These are phyloP conservation scores for Penicilliopsis zonata DNA, from an alignment of 495 filamentous ascomycete genomes.

Conservation along the genomic window DNA sequence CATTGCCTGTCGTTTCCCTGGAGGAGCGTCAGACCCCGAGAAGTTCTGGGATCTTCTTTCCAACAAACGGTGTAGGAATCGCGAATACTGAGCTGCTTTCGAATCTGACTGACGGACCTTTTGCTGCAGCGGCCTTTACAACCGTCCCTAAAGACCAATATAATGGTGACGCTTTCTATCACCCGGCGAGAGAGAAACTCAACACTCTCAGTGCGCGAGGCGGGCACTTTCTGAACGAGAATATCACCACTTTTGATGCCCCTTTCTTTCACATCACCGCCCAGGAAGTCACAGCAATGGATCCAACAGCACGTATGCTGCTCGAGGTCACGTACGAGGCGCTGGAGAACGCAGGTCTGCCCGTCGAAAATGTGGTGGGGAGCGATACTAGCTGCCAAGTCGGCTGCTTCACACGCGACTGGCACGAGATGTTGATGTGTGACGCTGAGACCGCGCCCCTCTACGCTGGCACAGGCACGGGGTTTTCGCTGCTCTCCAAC, in stretches of 20 bases:
- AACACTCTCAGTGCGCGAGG: constrained; percentile 6
- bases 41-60: constrained; percentile 45
- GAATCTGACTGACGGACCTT: too few relatives aligned
- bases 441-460: constrained; percentile 18
- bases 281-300: constrained; percentile 37
- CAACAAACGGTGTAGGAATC: constrained; percentile 36
- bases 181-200: constrained; percentile 22
- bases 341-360: constrained; percentile 27
- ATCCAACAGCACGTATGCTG: constrained; percentile 37
- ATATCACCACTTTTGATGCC: constrained; percentile 35
- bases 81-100: constrained; percentile 8
- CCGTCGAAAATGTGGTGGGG: too few relatives aligned
- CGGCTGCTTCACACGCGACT: constrained; percentile 22
- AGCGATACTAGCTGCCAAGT: constrained; percentile 35
- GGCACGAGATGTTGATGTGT: constrained; percentile 15
- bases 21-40: constrained; percentile 34
- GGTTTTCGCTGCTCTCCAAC: constrained; percentile 17
- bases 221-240: constrained; percentile 27
- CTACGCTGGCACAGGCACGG: constrained; percentile 20
- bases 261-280: constrained; percentile 39
- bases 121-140: too few relatives aligned
- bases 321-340: constrained; percentile 51
- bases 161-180: constrained; percentile 41
- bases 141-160: constrained; percentile 38
- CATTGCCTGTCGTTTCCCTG: constrained; percentile 48